Conservation (phyloP, 208 protist genomes). For the Ichthyophonus hoferi region DNA sequence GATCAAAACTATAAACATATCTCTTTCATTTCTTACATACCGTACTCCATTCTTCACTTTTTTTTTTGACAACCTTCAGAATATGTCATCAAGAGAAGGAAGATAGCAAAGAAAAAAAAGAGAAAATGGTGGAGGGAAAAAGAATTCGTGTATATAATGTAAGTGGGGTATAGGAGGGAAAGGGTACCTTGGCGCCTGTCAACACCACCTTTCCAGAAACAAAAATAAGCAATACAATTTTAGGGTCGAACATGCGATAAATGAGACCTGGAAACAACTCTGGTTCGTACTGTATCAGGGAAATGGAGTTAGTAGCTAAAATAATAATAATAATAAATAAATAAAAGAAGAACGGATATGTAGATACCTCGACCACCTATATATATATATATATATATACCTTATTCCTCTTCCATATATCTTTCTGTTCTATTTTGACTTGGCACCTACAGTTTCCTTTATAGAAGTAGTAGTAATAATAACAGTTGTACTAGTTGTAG, state of each 20-base stretch:
- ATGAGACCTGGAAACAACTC: slow-evolving; percentile 81
- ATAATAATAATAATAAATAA: too few species aligned
- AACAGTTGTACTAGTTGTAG: too few species aligned
- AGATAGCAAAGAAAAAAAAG: neutral
- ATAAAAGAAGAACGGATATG: too few species aligned
- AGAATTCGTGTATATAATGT: neutral
- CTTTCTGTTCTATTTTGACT: too few species aligned
- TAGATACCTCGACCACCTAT: too few species aligned
- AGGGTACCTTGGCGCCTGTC: slow-evolving; percentile 73
- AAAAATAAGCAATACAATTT: slow-evolving; percentile 80
- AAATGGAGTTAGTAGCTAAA: too few species aligned
- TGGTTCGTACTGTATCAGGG: slow-evolving; percentile 67
- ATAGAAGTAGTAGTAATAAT: too few species aligned
- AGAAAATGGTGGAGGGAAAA: neutral
- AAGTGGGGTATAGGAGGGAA: neutral
- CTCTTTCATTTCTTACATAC: neutral
- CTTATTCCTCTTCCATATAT: too few species aligned
- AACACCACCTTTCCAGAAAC: slow-evolving; percentile 84
- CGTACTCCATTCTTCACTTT: too few species aligned
- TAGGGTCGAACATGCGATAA: slow-evolving; percentile 75
- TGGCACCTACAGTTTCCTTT: too few species aligned
- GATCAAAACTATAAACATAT: neutral
- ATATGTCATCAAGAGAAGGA: neutral
- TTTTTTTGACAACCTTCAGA: too few species aligned
- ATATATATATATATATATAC: too few species aligned